A percentile compares a stretch with the other conserved stretches of the same genome.
Evolutionary conservation across 2,329 filamentous ascomycete species (phyloP).

Genomic region (Cordyceps farinosa): DNA sequence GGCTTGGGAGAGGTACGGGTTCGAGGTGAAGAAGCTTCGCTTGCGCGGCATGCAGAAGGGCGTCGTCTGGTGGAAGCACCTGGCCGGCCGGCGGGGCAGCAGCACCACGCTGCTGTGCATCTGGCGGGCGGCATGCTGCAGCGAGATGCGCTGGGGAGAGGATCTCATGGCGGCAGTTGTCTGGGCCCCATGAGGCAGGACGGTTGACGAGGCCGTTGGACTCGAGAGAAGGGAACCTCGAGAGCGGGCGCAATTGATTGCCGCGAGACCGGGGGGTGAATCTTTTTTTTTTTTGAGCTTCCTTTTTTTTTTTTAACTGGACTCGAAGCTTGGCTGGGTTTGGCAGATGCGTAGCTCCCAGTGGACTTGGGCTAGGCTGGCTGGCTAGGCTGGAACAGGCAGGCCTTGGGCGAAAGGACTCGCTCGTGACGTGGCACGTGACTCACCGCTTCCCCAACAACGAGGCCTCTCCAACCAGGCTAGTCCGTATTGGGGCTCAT

Average conservation of each 20-base stretch:
- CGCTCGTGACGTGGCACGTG: conserved; percentile 16
- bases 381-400: neutral
- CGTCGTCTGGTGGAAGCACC: conserved; percentile 46
- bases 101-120: conserved; percentile 27
- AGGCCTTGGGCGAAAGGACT: neutral
- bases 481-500: conserved; percentile 27
- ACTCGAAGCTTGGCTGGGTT: neutral
- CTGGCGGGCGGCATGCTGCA: conserved; percentile 30
- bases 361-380: neutral
- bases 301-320: too few species aligned
- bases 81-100: conserved; percentile 22
- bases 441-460: conserved; percentile 12
- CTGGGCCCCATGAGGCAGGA: neutral
- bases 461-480: conserved; percentile 13
- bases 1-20: conserved; percentile 49
- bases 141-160: conserved; percentile 31
- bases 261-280: too few species aligned
- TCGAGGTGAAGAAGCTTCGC: conserved; percentile 64
- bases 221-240: too few species aligned
- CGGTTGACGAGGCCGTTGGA: neutral
- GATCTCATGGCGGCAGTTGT: conserved; percentile 30
- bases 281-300: too few species aligned
- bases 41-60: conserved; percentile 47
- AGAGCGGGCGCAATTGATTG: too few species aligned
- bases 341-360: neutral